Conservation (phyloP, 352 stramenopile species). For the Pythium oligandrum region DNA sequence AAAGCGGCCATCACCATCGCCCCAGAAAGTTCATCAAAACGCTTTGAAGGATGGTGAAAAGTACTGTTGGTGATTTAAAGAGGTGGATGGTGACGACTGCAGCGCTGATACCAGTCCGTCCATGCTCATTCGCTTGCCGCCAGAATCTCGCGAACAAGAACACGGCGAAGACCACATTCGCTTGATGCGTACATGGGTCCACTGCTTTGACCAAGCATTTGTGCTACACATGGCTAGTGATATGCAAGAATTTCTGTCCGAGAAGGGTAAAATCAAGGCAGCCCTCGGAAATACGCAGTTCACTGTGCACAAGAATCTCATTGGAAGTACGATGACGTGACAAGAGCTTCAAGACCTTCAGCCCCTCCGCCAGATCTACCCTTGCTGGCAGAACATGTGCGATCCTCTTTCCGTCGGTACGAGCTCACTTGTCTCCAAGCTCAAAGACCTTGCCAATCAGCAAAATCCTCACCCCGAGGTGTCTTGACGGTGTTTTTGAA, state of each 20-base stretch:
- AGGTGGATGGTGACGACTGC: background rate
- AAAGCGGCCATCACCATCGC: too few relatives aligned
- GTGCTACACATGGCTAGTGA: background rate
- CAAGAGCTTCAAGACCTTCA: background rate
- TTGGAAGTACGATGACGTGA: background rate
- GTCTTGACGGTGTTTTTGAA: background rate
- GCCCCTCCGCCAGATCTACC: background rate
- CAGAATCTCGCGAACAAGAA: too few relatives aligned
- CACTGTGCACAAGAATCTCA: background rate
- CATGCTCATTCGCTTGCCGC: background rate
- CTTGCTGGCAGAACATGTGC: background rate
- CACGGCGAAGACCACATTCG: background rate
- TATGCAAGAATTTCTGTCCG: background rate
- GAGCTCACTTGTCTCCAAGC: background rate
- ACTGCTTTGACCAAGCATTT: background rate
- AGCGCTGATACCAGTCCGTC: background rate
- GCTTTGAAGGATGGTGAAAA: background rate
- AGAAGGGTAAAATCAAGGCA: background rate
- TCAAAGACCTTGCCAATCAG: background rate
- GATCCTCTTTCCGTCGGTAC: background rate
- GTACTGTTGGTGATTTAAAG: background rate
- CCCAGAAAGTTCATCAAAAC: constrained; percentile 6
- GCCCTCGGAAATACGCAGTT: background rate
- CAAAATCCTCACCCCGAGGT: background rate
- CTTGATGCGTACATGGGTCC: background rate